Evolutionary conservation across 2,329 filamentous ascomycete genomes (phyloP).

Genomic region (Penicillium hesseltinei): DNA sequence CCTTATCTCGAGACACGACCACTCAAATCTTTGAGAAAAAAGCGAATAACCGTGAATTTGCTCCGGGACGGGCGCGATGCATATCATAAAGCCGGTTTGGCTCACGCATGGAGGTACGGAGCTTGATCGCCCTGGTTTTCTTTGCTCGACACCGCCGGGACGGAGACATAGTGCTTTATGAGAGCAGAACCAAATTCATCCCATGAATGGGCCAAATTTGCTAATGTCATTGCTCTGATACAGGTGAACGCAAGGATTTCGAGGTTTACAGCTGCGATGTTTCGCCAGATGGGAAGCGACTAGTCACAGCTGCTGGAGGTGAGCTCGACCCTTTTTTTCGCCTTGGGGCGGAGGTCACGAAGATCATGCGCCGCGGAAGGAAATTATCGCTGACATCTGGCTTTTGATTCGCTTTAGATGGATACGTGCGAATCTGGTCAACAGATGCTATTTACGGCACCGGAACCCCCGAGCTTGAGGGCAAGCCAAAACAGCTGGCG

Average conservation of each 20-base stretch:
- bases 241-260: conserved; percentile 94
- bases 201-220: not conserved
- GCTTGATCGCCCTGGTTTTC: conserved; percentile 2
- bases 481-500: conserved; percentile 84
- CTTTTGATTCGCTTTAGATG: conserved; percentile 57
- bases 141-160: not conserved
- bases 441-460: conserved; percentile 89
- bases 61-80: conserved; percentile 53
- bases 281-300: conserved; percentile 85
- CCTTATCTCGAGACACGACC: not conserved
- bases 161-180: not conserved
- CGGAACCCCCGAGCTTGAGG: conserved; percentile 66
- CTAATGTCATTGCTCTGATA: conserved; percentile 19
- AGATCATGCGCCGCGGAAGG: not conserved
- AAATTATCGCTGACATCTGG: conserved; percentile 9
- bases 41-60: conserved; percentile 4
- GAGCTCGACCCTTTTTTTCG: conserved; percentile 34
- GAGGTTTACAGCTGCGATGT: conserved; percentile 98
- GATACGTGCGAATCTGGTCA: conserved; percentile 96
- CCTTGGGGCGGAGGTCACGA: not conserved
- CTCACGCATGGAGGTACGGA: conserved; percentile 79
- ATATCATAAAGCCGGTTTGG: conserved; percentile 93
- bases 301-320: conserved; percentile 94
- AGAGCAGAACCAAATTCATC: not conserved
- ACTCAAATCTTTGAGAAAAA: not conserved